These are phyloP conservation scores for Parathielavia appendiculata DNA, from an alignment of 495 filamentous ascomycete genomes.

Conservation along the genomic window DNA sequence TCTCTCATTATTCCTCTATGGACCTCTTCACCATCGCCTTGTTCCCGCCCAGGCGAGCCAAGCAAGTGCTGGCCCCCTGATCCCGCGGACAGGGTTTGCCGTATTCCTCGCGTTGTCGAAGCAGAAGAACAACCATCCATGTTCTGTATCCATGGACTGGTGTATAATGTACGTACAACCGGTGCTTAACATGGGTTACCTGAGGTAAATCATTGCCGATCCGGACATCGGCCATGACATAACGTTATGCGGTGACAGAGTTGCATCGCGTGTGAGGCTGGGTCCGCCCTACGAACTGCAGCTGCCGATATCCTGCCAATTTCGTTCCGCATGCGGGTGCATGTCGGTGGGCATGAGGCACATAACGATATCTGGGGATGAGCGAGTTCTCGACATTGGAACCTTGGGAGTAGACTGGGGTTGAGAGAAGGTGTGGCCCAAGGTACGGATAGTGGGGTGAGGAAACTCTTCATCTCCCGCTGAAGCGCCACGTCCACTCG, in stretches of 20 bases:
- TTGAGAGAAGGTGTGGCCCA: not conserved
- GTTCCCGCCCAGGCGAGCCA: not conserved
- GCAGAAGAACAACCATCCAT: not conserved
- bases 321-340: not conserved
- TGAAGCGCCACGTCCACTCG: conserved; percentile 1
- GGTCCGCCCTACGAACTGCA: conserved; percentile 14
- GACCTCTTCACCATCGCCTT: not conserved
- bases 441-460: not conserved
- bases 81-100: conserved; percentile 4
- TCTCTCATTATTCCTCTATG: too few relatives aligned
- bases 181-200: conserved; percentile 9
- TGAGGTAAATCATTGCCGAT: conserved; percentile 15
- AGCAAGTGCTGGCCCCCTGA: conserved; percentile 6
- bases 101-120: conserved; percentile 19
- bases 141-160: not conserved
- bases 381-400: not conserved
- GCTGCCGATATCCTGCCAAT: conserved; percentile 13
- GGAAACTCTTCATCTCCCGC: conserved; percentile 11
- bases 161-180: too few relatives aligned
- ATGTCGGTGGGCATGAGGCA: conserved; percentile 9
- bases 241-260: conserved; percentile 12
- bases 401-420: conserved; percentile 2
- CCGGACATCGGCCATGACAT: conserved; percentile 8
- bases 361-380: conserved; percentile 4
- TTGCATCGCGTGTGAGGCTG: conserved; percentile 24